Conservation (phyloP, 768 basidiomycete genomes). For the Mycena epipterygia region DNA sequence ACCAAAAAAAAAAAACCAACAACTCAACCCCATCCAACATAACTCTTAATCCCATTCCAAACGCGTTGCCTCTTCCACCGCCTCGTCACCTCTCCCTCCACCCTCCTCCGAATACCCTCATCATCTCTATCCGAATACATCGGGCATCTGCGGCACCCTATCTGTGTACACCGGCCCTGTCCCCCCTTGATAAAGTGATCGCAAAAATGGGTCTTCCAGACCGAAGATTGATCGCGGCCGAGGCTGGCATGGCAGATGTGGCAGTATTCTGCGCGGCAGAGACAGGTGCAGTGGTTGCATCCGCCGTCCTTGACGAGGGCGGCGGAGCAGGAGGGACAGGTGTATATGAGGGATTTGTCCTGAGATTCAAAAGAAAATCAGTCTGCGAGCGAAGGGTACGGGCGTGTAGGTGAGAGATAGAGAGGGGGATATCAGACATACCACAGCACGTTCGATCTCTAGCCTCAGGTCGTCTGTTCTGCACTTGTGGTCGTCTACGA, state of each 20-base stretch:
- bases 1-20: constrained; percentile 9
- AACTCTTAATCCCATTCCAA: constrained; percentile 21
- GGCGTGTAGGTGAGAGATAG: constrained; percentile 9
- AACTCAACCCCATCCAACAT: constrained; percentile 21
- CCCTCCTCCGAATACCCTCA: constrained; percentile 22
- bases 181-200: constrained; percentile 17
- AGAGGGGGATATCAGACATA: constrained; percentile 21
- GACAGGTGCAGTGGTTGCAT: constrained; percentile 25
- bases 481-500: constrained; percentile 23
- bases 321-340: constrained; percentile 20
- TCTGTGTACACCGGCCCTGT: constrained; percentile 12
- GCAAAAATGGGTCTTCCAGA: constrained; percentile 24
- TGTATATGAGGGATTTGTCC: constrained; percentile 29
- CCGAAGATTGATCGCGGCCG: constrained; percentile 15
- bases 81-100: constrained; percentile 22
- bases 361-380: constrained; percentile 12
- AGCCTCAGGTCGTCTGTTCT: constrained; percentile 26
- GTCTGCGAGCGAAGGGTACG: constrained; percentile 8
- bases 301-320: constrained; percentile 25
- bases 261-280: constrained; percentile 25
- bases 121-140: constrained; percentile 26
- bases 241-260: constrained; percentile 24
- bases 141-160: constrained; percentile 17
- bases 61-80: constrained; percentile 18
- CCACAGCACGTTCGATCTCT: constrained; percentile 29